These are phyloP conservation scores for Pisolithus microcarpus DNA, from an alignment of 768 basidiomycete genomes.

Conservation along the genomic window DNA sequence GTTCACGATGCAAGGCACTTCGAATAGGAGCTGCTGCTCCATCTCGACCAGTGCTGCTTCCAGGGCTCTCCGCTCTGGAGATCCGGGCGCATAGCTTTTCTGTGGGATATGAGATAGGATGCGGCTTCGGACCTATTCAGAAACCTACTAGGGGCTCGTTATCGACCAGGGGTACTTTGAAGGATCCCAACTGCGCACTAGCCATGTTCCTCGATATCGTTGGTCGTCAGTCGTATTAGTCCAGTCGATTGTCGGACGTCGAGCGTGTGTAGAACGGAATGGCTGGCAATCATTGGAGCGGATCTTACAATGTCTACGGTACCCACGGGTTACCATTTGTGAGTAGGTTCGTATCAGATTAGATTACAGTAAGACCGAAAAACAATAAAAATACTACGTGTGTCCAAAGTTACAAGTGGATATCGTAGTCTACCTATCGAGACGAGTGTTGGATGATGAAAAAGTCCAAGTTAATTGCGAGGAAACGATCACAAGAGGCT, in stretches of 20 bases:
- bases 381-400: too few species aligned
- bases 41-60: constrained; percentile 71
- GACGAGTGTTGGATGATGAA: too few species aligned
- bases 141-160: constrained; percentile 89
- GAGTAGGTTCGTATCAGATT: not conserved
- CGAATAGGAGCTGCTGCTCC: constrained; percentile 78
- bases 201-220: constrained; percentile 37
- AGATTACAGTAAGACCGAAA: not conserved
- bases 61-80: constrained; percentile 67
- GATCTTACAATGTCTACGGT: constrained; percentile 8
- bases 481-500: too few species aligned
- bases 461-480: too few species aligned
- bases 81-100: constrained; percentile 74
- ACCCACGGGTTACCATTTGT: not conserved
- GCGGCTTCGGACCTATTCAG: not conserved
- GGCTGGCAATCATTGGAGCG: constrained; percentile 3
- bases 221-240: not conserved
- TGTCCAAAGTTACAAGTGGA: too few species aligned
- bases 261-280: not conserved
- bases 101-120: constrained; percentile 22
- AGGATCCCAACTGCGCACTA: constrained; percentile 71
- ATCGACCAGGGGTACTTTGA: constrained; percentile 76
- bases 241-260: not conserved
- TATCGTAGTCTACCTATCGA: too few species aligned
- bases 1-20: constrained; percentile 90